Conservation (phyloP, 2,329 filamentous ascomycete species). For the Exutisphaerella laricina region DNA sequence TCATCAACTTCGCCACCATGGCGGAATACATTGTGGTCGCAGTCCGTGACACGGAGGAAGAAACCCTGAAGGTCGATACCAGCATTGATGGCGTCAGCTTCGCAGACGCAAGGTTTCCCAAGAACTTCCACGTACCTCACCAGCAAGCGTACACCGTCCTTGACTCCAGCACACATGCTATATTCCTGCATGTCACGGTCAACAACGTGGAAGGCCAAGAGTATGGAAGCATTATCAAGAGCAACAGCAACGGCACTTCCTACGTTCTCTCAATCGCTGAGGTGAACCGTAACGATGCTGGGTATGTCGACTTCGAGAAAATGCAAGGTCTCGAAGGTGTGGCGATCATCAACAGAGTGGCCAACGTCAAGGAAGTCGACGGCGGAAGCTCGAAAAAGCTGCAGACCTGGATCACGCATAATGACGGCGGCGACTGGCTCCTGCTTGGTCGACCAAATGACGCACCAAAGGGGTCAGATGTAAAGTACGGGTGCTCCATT, state of each 20-base stretch:
- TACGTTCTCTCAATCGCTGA: conserved; percentile 77
- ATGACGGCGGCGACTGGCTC: conserved; percentile 86
- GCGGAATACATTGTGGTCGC: conserved; percentile 93
- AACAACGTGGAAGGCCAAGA: conserved; percentile 59
- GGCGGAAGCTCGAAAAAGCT: conserved; percentile 68
- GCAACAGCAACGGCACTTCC: conserved; percentile 95
- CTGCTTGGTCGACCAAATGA: conserved; percentile 66
- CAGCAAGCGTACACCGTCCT: conserved; percentile 86
- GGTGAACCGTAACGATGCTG: conserved; percentile 72
- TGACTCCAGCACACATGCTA: conserved; percentile 87
- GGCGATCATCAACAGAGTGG: conserved; percentile 76
- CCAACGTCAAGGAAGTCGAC: conserved; percentile 61
- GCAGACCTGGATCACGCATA: conserved; percentile 90
- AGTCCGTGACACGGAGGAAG: conserved; percentile 58
- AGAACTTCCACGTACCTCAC: conserved; percentile 72
- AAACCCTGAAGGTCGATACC: conserved; percentile 68
- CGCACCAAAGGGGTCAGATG: conserved; percentile 58
- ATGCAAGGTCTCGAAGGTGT: conserved; percentile 89
- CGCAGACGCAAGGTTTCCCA: conserved; percentile 77
- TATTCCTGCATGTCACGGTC: conserved; percentile 89
- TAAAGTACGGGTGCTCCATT: conserved; percentile 48
- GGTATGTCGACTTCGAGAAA: conserved; percentile 94
- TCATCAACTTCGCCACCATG: conserved; percentile 89
- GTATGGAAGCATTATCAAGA: conserved; percentile 89
- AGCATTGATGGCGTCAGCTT: conserved; percentile 81